These are phyloP conservation scores for Lanmaoa pseudosensibilis DNA, from an alignment of 768 basidiomycete species.

Conservation along the genomic window DNA sequence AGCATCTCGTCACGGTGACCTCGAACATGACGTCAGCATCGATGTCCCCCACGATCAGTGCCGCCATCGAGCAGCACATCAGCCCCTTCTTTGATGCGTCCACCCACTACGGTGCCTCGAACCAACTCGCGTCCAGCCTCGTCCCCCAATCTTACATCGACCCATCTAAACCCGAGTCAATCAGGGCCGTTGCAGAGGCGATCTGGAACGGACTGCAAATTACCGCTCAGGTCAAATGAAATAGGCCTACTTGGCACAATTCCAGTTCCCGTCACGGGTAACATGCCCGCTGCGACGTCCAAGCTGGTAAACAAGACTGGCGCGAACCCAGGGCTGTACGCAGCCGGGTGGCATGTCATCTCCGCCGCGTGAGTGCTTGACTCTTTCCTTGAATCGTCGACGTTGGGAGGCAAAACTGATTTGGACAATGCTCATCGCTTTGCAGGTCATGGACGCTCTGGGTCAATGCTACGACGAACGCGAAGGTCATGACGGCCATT, in stretches of 20 bases:
- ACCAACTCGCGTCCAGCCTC: slow-evolving; percentile 21
- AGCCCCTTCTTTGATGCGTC: slow-evolving; percentile 13
- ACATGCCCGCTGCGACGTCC: slow-evolving; percentile 9
- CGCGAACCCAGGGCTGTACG: slow-evolving; percentile 20
- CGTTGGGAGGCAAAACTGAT: too few relatives aligned
- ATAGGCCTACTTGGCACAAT: neutral
- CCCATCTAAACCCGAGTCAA: slow-evolving; percentile 11
- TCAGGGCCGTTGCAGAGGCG: slow-evolving; percentile 11
- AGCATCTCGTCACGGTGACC: slow-evolving; percentile 9
- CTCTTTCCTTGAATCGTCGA: neutral
- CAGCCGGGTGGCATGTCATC: slow-evolving; percentile 14
- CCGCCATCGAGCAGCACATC: slow-evolving; percentile 2
- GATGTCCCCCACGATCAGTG: slow-evolving; percentile 18
- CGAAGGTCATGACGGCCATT: slow-evolving; percentile 6
- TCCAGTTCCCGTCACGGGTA: neutral
- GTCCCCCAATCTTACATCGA: slow-evolving; percentile 16
- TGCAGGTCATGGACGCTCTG: slow-evolving; percentile 18
- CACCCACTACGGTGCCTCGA: slow-evolving; percentile 15
- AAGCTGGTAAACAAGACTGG: slow-evolving; percentile 6
- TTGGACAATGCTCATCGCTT: neutral
- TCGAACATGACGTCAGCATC: slow-evolving; percentile 15
- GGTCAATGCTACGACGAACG: neutral
- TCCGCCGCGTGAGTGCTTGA: slow-evolving; percentile 11
- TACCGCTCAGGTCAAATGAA: neutral
- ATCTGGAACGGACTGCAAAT: slow-evolving; percentile 22